phyloP scores from a whole-genome alignment of 2,329 filamentous ascomycete species.

The Scedosporium boydii region DNA sequence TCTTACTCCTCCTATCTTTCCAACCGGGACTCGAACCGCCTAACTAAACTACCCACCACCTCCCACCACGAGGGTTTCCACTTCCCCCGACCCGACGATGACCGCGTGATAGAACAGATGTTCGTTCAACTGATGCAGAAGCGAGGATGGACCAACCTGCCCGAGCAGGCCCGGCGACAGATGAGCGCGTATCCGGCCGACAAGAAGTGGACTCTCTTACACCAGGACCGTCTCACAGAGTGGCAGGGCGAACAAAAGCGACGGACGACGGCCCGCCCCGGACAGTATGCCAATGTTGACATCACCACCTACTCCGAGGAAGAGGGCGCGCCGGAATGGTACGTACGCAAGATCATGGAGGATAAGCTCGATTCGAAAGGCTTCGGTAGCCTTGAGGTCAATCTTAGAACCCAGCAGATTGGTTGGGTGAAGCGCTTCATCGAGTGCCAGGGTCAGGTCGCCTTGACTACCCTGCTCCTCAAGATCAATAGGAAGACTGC shows the following conservation, averaged over 20 bases:
- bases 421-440: conserved; percentile 96
- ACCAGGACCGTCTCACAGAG: conserved; percentile 89
- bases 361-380: conserved; percentile 88
- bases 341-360: conserved; percentile 93
- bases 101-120: conserved; percentile 78
- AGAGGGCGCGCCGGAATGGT: conserved; percentile 96
- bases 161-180: conserved; percentile 86
- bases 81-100: conserved; percentile 67
- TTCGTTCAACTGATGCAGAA: conserved; percentile 95
- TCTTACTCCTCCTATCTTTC: conserved; percentile 39
- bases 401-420: conserved; percentile 89
- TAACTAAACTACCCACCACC: conserved; percentile 41
- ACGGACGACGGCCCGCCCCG: conserved; percentile 62
- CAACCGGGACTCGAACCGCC: conserved; percentile 45
- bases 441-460: conserved; percentile 93
- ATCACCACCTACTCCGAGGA: conserved; percentile 77
- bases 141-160: conserved; percentile 92
- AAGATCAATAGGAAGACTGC: conserved; percentile 88
- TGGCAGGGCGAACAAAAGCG: conserved; percentile 92
- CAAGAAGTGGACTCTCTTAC: conserved; percentile 96
- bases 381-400: conserved; percentile 86
- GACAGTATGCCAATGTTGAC: conserved; percentile 59
- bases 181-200: conserved; percentile 91
- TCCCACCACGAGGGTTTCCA: conserved; percentile 41
- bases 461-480: conserved; percentile 82